Evolutionary conservation across 2,329 filamentous ascomycete genomes (phyloP).

Genomic region (Epicoccum sorghinum): DNA sequence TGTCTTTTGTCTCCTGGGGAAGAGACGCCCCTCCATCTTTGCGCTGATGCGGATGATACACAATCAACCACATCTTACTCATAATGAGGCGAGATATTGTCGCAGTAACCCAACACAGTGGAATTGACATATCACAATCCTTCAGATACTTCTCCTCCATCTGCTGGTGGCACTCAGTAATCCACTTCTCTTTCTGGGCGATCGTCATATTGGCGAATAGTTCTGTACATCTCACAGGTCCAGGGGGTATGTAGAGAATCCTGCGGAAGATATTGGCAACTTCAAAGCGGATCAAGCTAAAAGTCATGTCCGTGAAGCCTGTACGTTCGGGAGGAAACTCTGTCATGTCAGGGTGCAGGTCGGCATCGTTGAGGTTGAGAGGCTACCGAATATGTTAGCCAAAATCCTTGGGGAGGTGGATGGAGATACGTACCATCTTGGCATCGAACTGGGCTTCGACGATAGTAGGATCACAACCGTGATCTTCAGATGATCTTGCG

Average conservation of each 20-base stretch:
- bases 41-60: conserved; percentile 75
- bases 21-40: conserved; percentile 62
- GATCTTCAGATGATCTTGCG: conserved; percentile 65
- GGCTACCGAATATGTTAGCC: conserved; percentile 44
- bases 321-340: conserved; percentile 55
- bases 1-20: conserved; percentile 68
- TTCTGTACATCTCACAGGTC: conserved; percentile 49
- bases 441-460: conserved; percentile 66
- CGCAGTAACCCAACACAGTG: conserved; percentile 71
- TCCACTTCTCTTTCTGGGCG: conserved; percentile 57
- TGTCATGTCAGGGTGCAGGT: conserved; percentile 57
- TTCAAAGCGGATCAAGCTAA: conserved; percentile 61
- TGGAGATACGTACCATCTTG: conserved; percentile 47
- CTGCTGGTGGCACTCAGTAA: conserved; percentile 54
- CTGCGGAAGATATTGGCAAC: conserved; percentile 55
- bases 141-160: conserved; percentile 58
- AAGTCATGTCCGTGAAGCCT: conserved; percentile 65
- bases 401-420: too few species aligned
- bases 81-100: conserved; percentile 74
- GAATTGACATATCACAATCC: conserved; percentile 61
- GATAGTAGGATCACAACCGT: conserved; percentile 67
- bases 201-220: conserved; percentile 53
- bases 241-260: conserved; percentile 54
- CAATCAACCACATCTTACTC: conserved; percentile 77
- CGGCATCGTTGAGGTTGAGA: conserved; percentile 62